These are phyloP conservation scores for Arxiozyma heterogenica DNA, from an alignment of 1,139 yeast genomes.

Conservation along the genomic window DNA sequence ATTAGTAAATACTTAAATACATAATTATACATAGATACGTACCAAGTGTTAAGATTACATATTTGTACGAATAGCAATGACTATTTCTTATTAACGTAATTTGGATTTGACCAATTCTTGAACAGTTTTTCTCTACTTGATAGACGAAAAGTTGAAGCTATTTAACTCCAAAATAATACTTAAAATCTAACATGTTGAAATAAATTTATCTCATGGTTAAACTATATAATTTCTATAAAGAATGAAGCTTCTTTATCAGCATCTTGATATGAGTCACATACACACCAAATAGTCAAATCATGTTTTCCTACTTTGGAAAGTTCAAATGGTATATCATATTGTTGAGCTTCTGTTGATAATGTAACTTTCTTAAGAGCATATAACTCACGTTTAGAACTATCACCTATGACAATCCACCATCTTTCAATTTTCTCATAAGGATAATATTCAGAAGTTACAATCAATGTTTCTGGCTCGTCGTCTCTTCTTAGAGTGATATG, in stretches of 20 bases:
- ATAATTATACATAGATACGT: not conserved
- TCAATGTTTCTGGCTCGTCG: slow-evolving; percentile 62
- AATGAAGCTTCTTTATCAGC: slow-evolving; percentile 74
- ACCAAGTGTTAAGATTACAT: not conserved
- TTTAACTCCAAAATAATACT: not conserved
- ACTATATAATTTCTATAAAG: slow-evolving; percentile 32
- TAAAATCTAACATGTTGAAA: not conserved
- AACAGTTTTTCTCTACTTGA: not conserved
- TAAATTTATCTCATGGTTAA: not conserved
- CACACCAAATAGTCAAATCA: slow-evolving; percentile 64
- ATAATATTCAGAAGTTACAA: slow-evolving; percentile 47
- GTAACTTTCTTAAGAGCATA: slow-evolving; percentile 66
- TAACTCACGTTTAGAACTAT: slow-evolving; percentile 47
- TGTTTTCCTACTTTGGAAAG: slow-evolving; percentile 56
- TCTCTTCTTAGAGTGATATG: slow-evolving; percentile 56
- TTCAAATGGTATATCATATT: slow-evolving; percentile 46
- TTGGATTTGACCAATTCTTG: not conserved
- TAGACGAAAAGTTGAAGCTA: not conserved
- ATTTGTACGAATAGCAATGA: not conserved
- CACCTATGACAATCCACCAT: slow-evolving; percentile 88
- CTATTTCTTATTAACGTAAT: not conserved
- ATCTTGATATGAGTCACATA: slow-evolving; percentile 85
- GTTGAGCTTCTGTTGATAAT: slow-evolving; percentile 45
- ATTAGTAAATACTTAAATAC: not conserved
- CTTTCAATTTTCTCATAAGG: slow-evolving; percentile 57